These are phyloP conservation scores for Hyaloscypha hepaticicola DNA, from an alignment of 495 filamentous ascomycete genomes.

Conservation along the genomic window DNA sequence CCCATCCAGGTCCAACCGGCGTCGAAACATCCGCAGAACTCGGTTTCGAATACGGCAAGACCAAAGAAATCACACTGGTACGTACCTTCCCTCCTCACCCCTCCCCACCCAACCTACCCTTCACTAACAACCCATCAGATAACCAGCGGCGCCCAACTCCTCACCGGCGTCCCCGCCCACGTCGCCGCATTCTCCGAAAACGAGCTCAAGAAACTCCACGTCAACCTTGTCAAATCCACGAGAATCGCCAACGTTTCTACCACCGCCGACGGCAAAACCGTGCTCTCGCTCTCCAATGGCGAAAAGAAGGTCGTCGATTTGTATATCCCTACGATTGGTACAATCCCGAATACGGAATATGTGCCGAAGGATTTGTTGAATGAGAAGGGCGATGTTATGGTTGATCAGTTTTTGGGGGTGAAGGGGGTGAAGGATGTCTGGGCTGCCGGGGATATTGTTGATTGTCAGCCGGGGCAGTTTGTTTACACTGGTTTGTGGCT, in stretches of 20 bases:
- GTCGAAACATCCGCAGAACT: conserved; percentile 64
- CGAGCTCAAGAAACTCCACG: conserved; percentile 38
- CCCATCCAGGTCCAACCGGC: conserved; percentile 46
- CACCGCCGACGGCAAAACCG: conserved; percentile 24
- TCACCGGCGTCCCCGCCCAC: conserved; percentile 26
- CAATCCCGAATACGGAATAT: conserved; percentile 44
- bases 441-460: conserved; percentile 41
- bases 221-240: conserved; percentile 26
- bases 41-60: conserved; percentile 43
- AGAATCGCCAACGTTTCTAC: conserved; percentile 18
- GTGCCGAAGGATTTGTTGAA: conserved; percentile 34
- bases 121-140: conserved; percentile 16
- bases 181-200: conserved; percentile 32
- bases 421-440: conserved; percentile 40
- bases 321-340: conserved; percentile 44
- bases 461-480: conserved; percentile 21
- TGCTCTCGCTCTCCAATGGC: conserved; percentile 30
- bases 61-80: conserved; percentile 32
- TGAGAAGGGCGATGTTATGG: conserved; percentile 35
- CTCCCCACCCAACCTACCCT: too few relatives aligned
- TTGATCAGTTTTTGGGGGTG: conserved; percentile 38
- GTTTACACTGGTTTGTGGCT: conserved; percentile 15
- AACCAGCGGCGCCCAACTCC: conserved; percentile 32
- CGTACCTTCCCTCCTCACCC: too few relatives aligned
- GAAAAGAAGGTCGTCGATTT: conserved; percentile 38